Conservation (phyloP, 768 basidiomycete species). For the Fistulinella prunicolor region DNA sequence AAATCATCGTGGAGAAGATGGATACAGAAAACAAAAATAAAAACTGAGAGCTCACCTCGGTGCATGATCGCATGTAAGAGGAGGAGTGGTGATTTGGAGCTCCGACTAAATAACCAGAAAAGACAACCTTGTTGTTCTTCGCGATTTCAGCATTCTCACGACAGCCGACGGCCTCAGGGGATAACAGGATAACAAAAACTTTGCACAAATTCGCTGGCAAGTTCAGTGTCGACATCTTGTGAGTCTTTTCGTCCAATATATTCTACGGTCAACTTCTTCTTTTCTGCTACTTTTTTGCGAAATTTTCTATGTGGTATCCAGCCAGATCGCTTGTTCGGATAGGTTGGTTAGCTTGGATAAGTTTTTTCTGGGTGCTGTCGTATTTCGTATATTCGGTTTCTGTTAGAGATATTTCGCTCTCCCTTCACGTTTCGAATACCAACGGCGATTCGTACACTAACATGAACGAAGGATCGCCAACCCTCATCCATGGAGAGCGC, state of each 20-base stretch:
- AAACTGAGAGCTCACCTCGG: slow-evolving; percentile 17
- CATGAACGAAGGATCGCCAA: slow-evolving; percentile 22
- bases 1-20: slow-evolving; percentile 23
- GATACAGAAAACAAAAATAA: not conserved
- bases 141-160: slow-evolving; percentile 35
- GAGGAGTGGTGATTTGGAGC: slow-evolving; percentile 19
- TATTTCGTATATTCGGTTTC: slow-evolving; percentile 36
- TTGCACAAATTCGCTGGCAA: slow-evolving; percentile 19
- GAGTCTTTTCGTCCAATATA: slow-evolving; percentile 21
- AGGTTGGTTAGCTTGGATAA: slow-evolving; percentile 31
- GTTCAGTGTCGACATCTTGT: slow-evolving; percentile 18
- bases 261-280: slow-evolving; percentile 1
- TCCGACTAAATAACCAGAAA: slow-evolving; percentile 31
- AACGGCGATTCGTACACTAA: slow-evolving; percentile 18
- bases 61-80: not conserved
- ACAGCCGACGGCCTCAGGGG: slow-evolving; percentile 36
- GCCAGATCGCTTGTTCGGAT: slow-evolving; percentile 26
- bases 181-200: slow-evolving; percentile 36
- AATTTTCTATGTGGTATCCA: slow-evolving; percentile 10
- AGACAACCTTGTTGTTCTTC: slow-evolving; percentile 23
- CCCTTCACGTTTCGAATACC: slow-evolving; percentile 21
- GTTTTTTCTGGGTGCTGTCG: slow-evolving; percentile 25
- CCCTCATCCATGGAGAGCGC: slow-evolving; percentile 23
- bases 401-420: slow-evolving; percentile 29
- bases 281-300: slow-evolving; percentile 7